Base-by-base conservation (phyloP, 768 basidiomycete genomes). In the Stropharia rugosoannulata region DNA sequence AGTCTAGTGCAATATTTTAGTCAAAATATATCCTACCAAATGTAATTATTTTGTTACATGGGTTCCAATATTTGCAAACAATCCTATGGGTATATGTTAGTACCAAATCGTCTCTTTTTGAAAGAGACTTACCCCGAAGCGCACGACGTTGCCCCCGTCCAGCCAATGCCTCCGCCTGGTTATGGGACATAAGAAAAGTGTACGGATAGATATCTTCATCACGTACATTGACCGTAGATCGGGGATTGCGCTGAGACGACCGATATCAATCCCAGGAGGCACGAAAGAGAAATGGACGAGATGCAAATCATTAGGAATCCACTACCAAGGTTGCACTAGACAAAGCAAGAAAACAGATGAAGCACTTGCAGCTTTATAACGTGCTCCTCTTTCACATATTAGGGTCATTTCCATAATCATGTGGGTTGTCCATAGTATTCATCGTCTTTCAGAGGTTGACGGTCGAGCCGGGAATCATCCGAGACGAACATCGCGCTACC, bases 131-230 rank as follows among this genome's bases (percentile, higher is more conserved):
- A 78, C 74, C 76, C 74, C 25, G 73, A 53, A 41, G 70, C 72
- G 42, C 80, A 80, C 10, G 71, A 70, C 5, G 75, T 77, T 16
- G 69, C 22, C 44, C 79, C 78, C 5, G 74, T 70, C 75, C 75
- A 80, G 15, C 69, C 68, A 42, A 61, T 70, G 29, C 68, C 65
- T 16, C 68, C 68, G 29, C 68, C 68, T 69, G 25, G 1, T 35
- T 4, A 25, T 50, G 7, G 16, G 11, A 47, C 42, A 47, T 43
- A 7, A 35, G 35, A 10, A 36, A 49, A 11, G 27, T 35, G 10
- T 49, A 1, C 18, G 19, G 19, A 32, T 22, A 3, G 15, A 1
- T 36, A 3, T 18, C 4, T 13, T 32, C 1, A 41, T 11, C 3
- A 5, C 64, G 11, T 53, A 68, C 64, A 68, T 66, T 68, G 66